These are phyloP conservation scores for Fusarium concolor DNA, from an alignment of 2,329 filamentous ascomycete genomes.

Conservation along the genomic window DNA sequence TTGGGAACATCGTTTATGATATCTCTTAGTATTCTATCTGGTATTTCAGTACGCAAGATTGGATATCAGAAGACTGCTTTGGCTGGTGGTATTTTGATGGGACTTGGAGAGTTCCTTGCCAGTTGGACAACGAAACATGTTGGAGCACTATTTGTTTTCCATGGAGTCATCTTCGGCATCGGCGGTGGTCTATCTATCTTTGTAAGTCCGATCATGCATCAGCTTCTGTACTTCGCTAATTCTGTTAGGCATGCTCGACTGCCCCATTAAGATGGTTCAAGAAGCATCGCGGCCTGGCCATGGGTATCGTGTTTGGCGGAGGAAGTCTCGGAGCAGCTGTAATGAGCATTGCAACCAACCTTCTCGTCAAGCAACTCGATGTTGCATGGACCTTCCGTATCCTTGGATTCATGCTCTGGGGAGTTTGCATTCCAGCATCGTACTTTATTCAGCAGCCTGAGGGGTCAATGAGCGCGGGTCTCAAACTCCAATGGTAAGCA, in stretches of 20 bases:
- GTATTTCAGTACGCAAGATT: constrained; percentile 33
- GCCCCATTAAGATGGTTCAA: constrained; percentile 45
- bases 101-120: constrained; percentile 46
- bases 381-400: constrained; percentile 48
- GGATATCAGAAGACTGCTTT: constrained; percentile 43
- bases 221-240: fast-evolving
- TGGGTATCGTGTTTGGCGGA: constrained; percentile 48
- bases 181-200: constrained; percentile 43
- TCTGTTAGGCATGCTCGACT: constrained; percentile 32
- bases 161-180: constrained; percentile 45
- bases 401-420: constrained; percentile 45
- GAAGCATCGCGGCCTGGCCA: constrained; percentile 44
- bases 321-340: constrained; percentile 47
- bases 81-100: constrained; percentile 44
- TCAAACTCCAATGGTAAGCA: constrained; percentile 44
- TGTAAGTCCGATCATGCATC: neutral
- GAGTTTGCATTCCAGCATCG: constrained; percentile 46
- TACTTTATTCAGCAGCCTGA: constrained; percentile 43
- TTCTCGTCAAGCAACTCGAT: constrained; percentile 40
- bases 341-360: constrained; percentile 45
- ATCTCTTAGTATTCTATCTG: constrained; percentile 38
- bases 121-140: constrained; percentile 45
- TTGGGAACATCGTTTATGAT: constrained; percentile 47
- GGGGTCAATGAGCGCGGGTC: constrained; percentile 9
- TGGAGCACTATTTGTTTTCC: constrained; percentile 42